phyloP scores from a whole-genome alignment of 2,329 filamentous ascomycete species.

The Setomelanomma holmii region DNA sequence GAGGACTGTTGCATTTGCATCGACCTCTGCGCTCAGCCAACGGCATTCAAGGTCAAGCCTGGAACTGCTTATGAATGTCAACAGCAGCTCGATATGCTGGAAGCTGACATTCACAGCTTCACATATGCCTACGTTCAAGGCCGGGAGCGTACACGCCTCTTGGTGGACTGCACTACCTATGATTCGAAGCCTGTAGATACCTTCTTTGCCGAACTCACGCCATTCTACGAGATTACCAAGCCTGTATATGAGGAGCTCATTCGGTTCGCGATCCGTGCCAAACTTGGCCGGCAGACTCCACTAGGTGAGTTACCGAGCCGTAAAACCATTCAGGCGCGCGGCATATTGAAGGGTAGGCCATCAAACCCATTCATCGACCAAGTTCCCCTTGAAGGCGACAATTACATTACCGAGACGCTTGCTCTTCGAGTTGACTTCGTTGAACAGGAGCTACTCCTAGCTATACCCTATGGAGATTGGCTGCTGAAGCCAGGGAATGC shows the following conservation, averaged over 20 bases:
- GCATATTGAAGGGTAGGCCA: background rate
- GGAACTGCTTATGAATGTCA: background rate
- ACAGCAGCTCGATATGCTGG: background rate
- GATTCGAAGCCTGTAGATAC: background rate
- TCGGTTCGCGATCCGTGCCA: background rate
- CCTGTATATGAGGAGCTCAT: background rate
- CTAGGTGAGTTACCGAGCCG: background rate
- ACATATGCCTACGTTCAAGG: background rate
- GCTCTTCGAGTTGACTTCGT: background rate
- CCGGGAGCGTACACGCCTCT: background rate
- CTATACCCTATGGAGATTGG: background rate
- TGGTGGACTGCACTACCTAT: background rate
- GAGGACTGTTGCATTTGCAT: background rate
- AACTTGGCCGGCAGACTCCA: background rate
- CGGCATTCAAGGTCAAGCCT: background rate
- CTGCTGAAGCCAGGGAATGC: background rate
- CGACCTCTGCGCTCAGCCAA: background rate
- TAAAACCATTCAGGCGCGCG: background rate
- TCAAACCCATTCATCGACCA: background rate
- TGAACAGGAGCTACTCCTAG: background rate
- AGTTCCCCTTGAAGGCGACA: background rate
- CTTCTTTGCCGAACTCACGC: background rate
- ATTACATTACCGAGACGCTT: background rate
- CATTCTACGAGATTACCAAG: background rate
- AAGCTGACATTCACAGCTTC: background rate